phyloP scores from a whole-genome alignment of 768 basidiomycete genomes.

The Chalciporus sphaerocephalus region DNA sequence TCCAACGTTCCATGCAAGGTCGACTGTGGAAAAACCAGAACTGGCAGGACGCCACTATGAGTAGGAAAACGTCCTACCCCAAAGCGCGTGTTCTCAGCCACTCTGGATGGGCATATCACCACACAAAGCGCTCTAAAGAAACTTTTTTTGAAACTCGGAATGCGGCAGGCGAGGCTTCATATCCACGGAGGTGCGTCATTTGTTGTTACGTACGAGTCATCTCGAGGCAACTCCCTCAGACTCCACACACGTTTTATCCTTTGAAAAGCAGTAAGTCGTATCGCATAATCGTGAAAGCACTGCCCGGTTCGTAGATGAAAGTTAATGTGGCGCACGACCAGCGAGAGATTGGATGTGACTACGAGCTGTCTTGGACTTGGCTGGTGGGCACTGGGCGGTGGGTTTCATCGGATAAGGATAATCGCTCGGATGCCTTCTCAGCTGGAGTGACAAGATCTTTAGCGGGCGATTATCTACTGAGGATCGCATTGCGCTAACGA shows the following conservation, averaged over 20 bases:
- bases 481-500: neutral
- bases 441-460: neutral
- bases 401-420: conserved; percentile 9
- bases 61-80: conserved; percentile 13
- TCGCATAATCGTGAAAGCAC: conserved; percentile 1
- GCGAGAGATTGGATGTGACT: neutral
- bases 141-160: neutral
- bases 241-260: conserved; percentile 1
- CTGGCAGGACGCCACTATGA: no score
- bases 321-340: conserved; percentile 14
- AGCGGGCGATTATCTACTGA: neutral
- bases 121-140: conserved; percentile 8
- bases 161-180: neutral
- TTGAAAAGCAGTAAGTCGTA: neutral
- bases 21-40: conserved; percentile 7
- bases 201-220: conserved; percentile 15
- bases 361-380: neutral
- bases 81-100: conserved; percentile 23
- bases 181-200: conserved; percentile 20
- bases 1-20: neutral
- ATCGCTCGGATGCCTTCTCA: neutral
- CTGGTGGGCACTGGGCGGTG: no score
- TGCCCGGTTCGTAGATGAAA: conserved; percentile 1
- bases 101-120: conserved; percentile 4
- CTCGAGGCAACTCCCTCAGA: conserved; percentile 5